A percentile compares a stretch with the other conserved stretches of the same genome.
phyloP scores from a whole-genome alignment of 805 yeast genomes.

The Metschnikowia anglica region DNA sequence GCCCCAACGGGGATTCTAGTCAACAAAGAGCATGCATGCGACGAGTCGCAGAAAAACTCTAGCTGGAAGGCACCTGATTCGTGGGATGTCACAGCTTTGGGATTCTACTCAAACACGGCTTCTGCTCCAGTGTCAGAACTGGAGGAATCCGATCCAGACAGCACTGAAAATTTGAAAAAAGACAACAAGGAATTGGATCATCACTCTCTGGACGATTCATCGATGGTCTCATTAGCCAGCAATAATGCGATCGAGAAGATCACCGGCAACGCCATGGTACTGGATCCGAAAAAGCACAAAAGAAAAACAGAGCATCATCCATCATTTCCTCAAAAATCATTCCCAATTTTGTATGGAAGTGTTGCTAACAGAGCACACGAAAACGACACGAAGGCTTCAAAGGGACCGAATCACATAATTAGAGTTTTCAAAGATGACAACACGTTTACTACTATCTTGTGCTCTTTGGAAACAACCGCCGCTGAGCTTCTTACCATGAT shows the following conservation, averaged over 20 bases:
- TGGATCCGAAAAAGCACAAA: conserved; percentile 9
- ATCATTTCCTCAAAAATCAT: conserved; percentile 13
- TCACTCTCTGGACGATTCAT: conserved; percentile 1
- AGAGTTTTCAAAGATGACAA: conserved; percentile 83
- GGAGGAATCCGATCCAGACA: conserved; percentile 14
- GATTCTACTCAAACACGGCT: conserved; percentile 10
- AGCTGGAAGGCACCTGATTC: conserved; percentile 49
- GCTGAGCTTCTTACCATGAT: conserved; percentile 68
- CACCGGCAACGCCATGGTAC: neutral
- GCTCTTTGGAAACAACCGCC: conserved; percentile 75
- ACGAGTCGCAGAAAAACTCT: conserved; percentile 15
- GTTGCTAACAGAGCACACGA: conserved; percentile 7
- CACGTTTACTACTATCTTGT: conserved; percentile 78
- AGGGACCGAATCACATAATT: conserved; percentile 48
- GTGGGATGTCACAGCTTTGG: conserved; percentile 44
- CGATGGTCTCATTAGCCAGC: conserved; percentile 3
- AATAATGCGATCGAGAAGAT: neutral
- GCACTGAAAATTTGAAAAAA: neutral
- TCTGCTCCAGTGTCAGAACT: conserved; percentile 14
- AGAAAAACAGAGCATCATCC: conserved; percentile 13
- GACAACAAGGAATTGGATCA: neutral
- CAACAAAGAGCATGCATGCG: conserved; percentile 10
- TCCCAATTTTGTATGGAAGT: conserved; percentile 38
- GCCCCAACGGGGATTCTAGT: conserved; percentile 1
- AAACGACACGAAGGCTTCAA: conserved; percentile 4